These are phyloP conservation scores for Alternaria solani DNA, from an alignment of 2,329 filamentous ascomycete species.

Conservation along the genomic window DNA sequence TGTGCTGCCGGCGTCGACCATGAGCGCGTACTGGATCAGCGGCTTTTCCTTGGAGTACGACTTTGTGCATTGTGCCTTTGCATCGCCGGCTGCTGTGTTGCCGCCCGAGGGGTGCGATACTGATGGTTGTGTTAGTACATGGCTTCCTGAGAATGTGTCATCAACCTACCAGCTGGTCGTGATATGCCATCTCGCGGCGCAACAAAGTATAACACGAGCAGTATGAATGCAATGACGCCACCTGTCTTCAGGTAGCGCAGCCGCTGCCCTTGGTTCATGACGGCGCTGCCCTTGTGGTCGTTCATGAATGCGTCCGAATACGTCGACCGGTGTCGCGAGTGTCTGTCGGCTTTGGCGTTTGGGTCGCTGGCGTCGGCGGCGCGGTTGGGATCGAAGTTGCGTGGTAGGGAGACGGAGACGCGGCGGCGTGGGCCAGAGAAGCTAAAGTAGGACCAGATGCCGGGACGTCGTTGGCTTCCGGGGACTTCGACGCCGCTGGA, in stretches of 20 bases:
- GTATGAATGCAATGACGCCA: conserved; percentile 65
- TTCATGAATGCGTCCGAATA: conserved; percentile 53
- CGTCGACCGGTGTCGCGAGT: conserved; percentile 47
- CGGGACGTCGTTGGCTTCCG: conserved; percentile 54
- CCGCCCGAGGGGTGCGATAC: conserved; percentile 43
- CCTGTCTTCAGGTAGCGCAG: conserved; percentile 69
- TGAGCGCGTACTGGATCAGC: conserved; percentile 94
- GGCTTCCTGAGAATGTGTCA: not conserved
- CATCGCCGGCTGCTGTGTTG: conserved; percentile 62
- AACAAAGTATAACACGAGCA: conserved; percentile 66
- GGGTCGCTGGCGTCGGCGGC: conserved; percentile 50
- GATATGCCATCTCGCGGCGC: conserved; percentile 53
- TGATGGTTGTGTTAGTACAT: conserved; percentile 9
- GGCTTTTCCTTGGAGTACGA: conserved; percentile 89
- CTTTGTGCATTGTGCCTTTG: conserved; percentile 78
- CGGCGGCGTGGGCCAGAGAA: conserved; percentile 60
- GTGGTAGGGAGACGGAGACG: conserved; percentile 61
- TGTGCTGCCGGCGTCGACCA: conserved; percentile 98
- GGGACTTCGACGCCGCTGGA: conserved; percentile 62
- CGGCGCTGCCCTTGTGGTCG: conserved; percentile 57
- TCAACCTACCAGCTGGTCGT: conserved; percentile 32
- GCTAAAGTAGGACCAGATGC: conserved; percentile 63
- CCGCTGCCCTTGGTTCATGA: conserved; percentile 69
- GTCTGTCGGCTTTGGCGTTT: conserved; percentile 58
- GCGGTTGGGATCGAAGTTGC: conserved; percentile 42